Evolutionary conservation across 306 rosid genomes (phyloP), one percentile per base, ranked within the genome.

Genomic region (Heteromeles arbutifolia): DNA sequence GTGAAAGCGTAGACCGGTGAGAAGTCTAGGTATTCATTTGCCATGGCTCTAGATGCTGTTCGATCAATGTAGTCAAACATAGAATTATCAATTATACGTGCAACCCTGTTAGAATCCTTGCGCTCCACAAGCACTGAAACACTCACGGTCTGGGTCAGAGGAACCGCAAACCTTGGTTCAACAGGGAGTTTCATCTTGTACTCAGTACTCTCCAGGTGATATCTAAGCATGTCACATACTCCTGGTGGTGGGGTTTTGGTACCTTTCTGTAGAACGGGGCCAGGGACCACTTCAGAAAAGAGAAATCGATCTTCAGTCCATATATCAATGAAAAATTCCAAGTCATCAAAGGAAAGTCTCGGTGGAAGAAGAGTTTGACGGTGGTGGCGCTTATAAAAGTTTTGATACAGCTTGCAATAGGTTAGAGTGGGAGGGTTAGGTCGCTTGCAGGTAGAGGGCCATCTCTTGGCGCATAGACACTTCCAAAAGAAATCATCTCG

Each of bases 401-500:
- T 85, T 85, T 80, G 84, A 75, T 86, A 96, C 4, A 96, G 74
- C 78, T 85, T 87, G 80, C 81, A 85, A 88, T 89, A 92, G 10
- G 91, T 84, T 77, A 45, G 28, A 37, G 87, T 78, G 4, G 96
- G 89, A 65, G 91, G 90, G 53, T 84, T 81, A 59, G 92, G 87
- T 57, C 66, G 84, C 87, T 88, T 96, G 96, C 96, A 90, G 73
- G 87, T 83, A 8, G 99, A 96, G 65, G 99, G 99, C 97, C 99
- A 92, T 80, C 87, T 90, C 87, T 89, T 88, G 78, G 91, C 93
- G 80, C 97, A 92, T 26, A 76, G 25, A 77, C 99, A 89, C 81
- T 96, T 96, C 98, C 98, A 96, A 41, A 92, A 88, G 90, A 85
- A 96, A 84, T 92, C 99, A 76, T 92, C 98, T 61, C 78, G 80